phyloP scores from a whole-genome alignment of 2,329 filamentous ascomycete genomes.

The Acarospora socialis region DNA sequence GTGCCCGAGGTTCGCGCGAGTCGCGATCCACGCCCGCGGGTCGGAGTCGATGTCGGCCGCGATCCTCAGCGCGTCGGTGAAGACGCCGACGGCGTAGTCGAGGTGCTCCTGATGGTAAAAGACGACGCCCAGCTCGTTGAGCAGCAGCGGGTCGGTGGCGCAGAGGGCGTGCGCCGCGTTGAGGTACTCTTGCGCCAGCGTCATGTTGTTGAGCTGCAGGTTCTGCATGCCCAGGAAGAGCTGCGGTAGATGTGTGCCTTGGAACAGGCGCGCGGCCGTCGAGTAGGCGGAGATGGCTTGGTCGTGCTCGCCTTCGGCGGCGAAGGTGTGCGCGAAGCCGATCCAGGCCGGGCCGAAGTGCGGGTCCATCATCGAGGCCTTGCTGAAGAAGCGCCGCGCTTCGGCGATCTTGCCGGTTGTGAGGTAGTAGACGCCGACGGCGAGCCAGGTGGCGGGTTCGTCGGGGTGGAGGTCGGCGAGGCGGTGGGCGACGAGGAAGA shows the following conservation, averaged over 20 bases:
- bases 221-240: constrained; percentile 98
- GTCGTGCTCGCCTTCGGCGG: constrained; percentile 92
- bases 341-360: constrained; percentile 98
- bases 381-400: constrained; percentile 89
- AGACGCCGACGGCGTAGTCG: constrained; percentile 60
- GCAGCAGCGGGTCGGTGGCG: constrained; percentile 69
- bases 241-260: constrained; percentile 90
- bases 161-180: constrained; percentile 76
- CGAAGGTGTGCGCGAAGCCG: constrained; percentile 95
- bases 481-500: constrained; percentile 87
- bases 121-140: constrained; percentile 95
- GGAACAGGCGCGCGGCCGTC: constrained; percentile 85
- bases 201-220: constrained; percentile 87
- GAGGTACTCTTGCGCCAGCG: constrained; percentile 83
- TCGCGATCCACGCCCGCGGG: constrained; percentile 66
- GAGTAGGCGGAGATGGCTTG: constrained; percentile 97
- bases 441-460: constrained; percentile 84
- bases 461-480: constrained; percentile 83
- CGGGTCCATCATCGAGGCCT: constrained; percentile 92
- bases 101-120: constrained; percentile 80
- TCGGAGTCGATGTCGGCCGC: constrained; percentile 72
- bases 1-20: constrained; percentile 79
- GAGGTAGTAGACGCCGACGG: constrained; percentile 91
- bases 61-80: constrained; percentile 61
- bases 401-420: constrained; percentile 80